Conservation (phyloP, 2,329 filamentous ascomycete genomes). For the Colletotrichum plurivorum region DNA sequence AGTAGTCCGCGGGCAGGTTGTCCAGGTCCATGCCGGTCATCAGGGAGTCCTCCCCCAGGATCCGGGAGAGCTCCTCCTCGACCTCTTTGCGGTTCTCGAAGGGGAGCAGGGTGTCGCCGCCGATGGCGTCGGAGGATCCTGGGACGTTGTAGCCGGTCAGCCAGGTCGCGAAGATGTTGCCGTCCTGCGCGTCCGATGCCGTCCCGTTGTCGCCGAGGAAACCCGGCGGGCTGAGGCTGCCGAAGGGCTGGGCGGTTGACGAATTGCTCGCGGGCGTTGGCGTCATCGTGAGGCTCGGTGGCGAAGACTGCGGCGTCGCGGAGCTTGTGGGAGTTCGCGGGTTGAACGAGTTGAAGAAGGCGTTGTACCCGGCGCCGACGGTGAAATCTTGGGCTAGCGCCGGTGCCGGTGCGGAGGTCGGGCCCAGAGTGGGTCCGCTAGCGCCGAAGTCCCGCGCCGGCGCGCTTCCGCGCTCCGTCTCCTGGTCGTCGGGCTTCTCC, state of each 20-base stretch:
- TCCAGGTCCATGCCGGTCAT: background rate
- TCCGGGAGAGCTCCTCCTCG: conserved; percentile 14
- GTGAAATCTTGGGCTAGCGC: background rate
- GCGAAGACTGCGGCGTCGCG: background rate
- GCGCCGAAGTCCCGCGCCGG: background rate
- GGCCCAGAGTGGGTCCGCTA: too few species aligned
- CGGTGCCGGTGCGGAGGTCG: background rate
- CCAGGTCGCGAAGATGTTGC: conserved; percentile 21
- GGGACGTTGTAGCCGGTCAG: conserved; percentile 2
- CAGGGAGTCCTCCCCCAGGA: conserved; percentile 6
- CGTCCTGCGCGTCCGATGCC: conserved; percentile 1
- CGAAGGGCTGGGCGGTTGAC: too few species aligned
- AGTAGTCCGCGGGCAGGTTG: background rate
- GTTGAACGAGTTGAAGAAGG: background rate
- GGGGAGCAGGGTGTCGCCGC: background rate
- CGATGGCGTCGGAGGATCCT: background rate
- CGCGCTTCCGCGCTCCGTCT: background rate
- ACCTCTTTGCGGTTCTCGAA: conserved; percentile 19
- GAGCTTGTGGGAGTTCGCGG: background rate
- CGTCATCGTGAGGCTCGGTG: too few species aligned
- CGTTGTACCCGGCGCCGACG: conserved; percentile 1
- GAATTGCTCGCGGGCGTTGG: too few species aligned
- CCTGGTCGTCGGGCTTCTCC: background rate
- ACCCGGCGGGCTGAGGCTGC: too few species aligned
- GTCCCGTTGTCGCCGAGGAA: conserved; percentile 29